phyloP scores from a whole-genome alignment of 2,329 filamentous ascomycete species.

The Alternaria dauci region DNA sequence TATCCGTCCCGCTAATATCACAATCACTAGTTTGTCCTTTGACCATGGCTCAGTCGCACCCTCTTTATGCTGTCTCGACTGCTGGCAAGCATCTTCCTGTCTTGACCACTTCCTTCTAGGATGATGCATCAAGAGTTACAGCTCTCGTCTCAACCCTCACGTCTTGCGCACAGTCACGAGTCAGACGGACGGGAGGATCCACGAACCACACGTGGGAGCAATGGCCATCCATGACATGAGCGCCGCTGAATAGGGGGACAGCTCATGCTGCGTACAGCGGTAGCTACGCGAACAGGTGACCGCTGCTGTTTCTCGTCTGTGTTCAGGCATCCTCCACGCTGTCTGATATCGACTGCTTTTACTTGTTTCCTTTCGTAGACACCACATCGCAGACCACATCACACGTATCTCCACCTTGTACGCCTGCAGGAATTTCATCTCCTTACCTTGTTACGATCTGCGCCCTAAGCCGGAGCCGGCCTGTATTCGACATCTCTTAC shows the following conservation, averaged over 20 bases:
- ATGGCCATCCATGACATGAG: conserved; percentile 23
- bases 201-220: conserved; percentile 29
- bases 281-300: conserved; percentile 1
- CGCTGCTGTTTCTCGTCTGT: not conserved
- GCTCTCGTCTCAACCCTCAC: not conserved
- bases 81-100: not conserved
- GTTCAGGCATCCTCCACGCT: not conserved
- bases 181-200: conserved; percentile 20
- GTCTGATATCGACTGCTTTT: not conserved
- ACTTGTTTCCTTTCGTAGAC: not conserved
- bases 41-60: not conserved
- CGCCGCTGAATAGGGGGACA: conserved; percentile 20
- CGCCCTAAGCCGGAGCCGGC: not conserved
- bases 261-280: not conserved
- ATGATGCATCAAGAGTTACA: conserved; percentile 13
- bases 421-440: not conserved
- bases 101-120: not conserved
- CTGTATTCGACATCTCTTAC: conserved; percentile 4
- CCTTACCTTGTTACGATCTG: conserved; percentile 1
- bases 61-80: not conserved
- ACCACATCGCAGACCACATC: not conserved
- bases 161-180: conserved; percentile 5
- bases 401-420: not conserved
- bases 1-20: not conserved
- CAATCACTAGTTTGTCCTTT: not conserved